phyloP scores from a whole-genome alignment of 2,329 filamentous ascomycete genomes.

The Cladophialophora psammophila region DNA sequence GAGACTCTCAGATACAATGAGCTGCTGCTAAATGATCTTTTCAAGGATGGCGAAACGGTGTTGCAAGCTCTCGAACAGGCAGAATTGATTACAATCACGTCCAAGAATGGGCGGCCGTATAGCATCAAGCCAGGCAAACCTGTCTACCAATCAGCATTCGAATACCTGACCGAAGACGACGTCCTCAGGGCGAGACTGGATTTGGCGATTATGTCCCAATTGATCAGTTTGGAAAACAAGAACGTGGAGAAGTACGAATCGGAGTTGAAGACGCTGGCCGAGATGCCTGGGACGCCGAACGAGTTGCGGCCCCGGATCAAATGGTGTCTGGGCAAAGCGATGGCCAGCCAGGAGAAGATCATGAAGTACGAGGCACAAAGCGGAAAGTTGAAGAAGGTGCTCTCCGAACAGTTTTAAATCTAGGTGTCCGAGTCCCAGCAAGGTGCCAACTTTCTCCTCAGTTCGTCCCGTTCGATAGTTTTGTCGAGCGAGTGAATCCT shows the following conservation, averaged over 20 bases:
- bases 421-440: neutral
- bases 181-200: slow-evolving; percentile 78
- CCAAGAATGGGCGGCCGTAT: slow-evolving; percentile 77
- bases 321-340: slow-evolving; percentile 78
- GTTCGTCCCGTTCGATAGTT: neutral
- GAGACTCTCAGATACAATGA: slow-evolving; percentile 80
- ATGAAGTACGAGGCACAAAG: slow-evolving; percentile 76
- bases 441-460: neutral
- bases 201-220: slow-evolving; percentile 71
- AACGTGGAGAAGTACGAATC: slow-evolving; percentile 79
- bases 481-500: neutral
- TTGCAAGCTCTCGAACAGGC: slow-evolving; percentile 82
- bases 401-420: slow-evolving; percentile 61
- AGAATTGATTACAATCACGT: slow-evolving; percentile 81
- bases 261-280: slow-evolving; percentile 75
- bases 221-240: slow-evolving; percentile 74
- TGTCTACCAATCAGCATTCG: slow-evolving; percentile 85
- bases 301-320: slow-evolving; percentile 71
- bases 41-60: slow-evolving; percentile 76
- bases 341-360: slow-evolving; percentile 76
- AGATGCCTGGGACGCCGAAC: slow-evolving; percentile 72
- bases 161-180: slow-evolving; percentile 71
- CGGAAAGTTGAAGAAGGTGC: slow-evolving; percentile 72
- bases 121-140: slow-evolving; percentile 82
- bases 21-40: slow-evolving; percentile 77